phyloP scores from a whole-genome alignment of 495 filamentous ascomycete species.

The Lichenothelia convexa region DNA sequence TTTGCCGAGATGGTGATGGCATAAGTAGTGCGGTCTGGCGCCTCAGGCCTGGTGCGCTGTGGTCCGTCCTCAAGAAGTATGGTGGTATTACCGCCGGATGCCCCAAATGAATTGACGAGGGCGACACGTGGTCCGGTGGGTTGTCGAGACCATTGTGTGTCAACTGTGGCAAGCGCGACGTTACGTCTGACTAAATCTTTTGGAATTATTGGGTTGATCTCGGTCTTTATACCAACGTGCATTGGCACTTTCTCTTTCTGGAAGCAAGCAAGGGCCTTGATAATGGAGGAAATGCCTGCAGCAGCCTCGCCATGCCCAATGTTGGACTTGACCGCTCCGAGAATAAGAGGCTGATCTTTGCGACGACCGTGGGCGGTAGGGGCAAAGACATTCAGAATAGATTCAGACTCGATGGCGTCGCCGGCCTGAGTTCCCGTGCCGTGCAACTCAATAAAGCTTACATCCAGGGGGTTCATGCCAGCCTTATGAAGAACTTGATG shows the following conservation, averaged over 20 bases:
- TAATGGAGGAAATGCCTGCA: slow-evolving; percentile 17
- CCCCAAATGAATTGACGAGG: slow-evolving; percentile 16
- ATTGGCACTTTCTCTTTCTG: slow-evolving; percentile 20
- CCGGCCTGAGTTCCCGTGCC: slow-evolving; percentile 23
- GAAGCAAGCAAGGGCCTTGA: slow-evolving; percentile 22
- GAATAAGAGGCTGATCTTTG: slow-evolving; percentile 8
- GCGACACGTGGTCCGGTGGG: slow-evolving; percentile 3
- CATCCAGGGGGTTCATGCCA: slow-evolving; percentile 9
- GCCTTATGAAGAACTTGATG: slow-evolving; percentile 10
- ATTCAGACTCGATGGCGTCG: slow-evolving; percentile 18
- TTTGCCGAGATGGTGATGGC: slow-evolving; percentile 22
- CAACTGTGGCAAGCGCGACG: slow-evolving; percentile 16
- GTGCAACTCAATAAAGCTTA: slow-evolving; percentile 21
- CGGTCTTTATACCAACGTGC: slow-evolving; percentile 20
- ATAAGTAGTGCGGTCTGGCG: slow-evolving; percentile 15
- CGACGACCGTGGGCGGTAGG: slow-evolving; percentile 3
- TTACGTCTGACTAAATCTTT: slow-evolving; percentile 14
- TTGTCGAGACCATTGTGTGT: slow-evolving; percentile 1
- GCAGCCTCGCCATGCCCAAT: slow-evolving; percentile 20
- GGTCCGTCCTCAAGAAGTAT: slow-evolving; percentile 25
- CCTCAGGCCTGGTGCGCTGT: slow-evolving; percentile 1
- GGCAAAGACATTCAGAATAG: slow-evolving; percentile 13
- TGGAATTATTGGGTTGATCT: slow-evolving; percentile 24
- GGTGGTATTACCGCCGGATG: slow-evolving; percentile 15
- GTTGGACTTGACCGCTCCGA: slow-evolving; percentile 18